Percentiles rank a stretch among this genome's conserved stretches.
phyloP scores from a whole-genome alignment of 306 rosid genomes.

The Vigna trinervia region DNA sequence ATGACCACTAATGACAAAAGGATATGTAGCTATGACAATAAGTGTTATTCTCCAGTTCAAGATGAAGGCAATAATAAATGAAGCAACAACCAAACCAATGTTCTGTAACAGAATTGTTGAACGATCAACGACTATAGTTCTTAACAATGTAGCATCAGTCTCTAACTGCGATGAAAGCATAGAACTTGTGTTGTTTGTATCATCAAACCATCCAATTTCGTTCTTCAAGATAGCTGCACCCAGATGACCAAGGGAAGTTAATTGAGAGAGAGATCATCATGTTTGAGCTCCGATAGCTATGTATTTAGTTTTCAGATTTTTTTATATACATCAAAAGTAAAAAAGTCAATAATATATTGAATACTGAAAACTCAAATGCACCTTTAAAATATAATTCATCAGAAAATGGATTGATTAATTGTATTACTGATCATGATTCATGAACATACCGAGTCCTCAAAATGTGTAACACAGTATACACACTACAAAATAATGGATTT shows the following conservation, averaged over 20 bases:
- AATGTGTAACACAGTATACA: constrained; percentile 4
- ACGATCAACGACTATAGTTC: constrained; percentile 89
- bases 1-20: constrained; percentile 89
- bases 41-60: constrained; percentile 96
- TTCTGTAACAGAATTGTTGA: constrained; percentile 84
- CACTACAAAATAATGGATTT: constrained; percentile 1
- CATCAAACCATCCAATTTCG: constrained; percentile 98
- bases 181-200: constrained; percentile 78
- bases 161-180: constrained; percentile 92
- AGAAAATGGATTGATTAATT: constrained; percentile 31
- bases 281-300: not conserved
- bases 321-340: not conserved
- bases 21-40: constrained; percentile 91
- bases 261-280: constrained; percentile 14
- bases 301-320: not conserved
- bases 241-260: constrained; percentile 25
- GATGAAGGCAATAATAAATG: constrained; percentile 84
- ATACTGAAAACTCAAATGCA: not conserved
- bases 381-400: constrained; percentile 12
- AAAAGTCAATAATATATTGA: not conserved
- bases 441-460: constrained; percentile 28
- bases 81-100: constrained; percentile 77
- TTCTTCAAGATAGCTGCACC: constrained; percentile 90
- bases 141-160: constrained; percentile 77
- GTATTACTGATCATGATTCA: constrained; percentile 30